These are phyloP conservation scores for Lentinula novae-zelandiae DNA, from an alignment of 1,284 basidiomycete genomes.

Conservation along the genomic window DNA sequence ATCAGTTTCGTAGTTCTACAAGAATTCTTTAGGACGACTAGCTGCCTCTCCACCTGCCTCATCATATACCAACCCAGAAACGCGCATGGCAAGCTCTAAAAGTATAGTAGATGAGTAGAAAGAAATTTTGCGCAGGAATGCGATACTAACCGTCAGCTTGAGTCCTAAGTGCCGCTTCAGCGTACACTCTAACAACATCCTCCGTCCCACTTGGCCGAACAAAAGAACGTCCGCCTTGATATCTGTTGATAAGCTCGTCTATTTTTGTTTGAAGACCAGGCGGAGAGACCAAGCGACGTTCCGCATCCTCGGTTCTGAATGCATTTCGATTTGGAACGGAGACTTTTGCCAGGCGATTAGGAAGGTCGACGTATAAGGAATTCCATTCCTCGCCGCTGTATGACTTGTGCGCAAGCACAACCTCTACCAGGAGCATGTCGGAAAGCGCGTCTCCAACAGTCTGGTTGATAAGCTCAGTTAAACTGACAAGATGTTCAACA, in stretches of 20 bases:
- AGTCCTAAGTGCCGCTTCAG: slow-evolving; percentile 76
- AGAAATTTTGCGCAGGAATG: background rate
- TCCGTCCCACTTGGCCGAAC: slow-evolving; percentile 98
- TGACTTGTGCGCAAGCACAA: slow-evolving; percentile 84
- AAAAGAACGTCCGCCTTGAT: slow-evolving; percentile 86
- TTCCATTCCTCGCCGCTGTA: slow-evolving; percentile 92
- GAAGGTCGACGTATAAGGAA: slow-evolving; percentile 89
- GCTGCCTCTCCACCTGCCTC: slow-evolving; percentile 68
- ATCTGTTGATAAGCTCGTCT: slow-evolving; percentile 79
- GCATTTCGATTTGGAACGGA: slow-evolving; percentile 79
- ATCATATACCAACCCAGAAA: slow-evolving; percentile 82
- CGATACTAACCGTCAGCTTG: slow-evolving; percentile 77
- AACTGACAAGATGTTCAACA: slow-evolving; percentile 70
- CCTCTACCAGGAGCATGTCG: slow-evolving; percentile 95
- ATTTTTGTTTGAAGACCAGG: slow-evolving; percentile 82
- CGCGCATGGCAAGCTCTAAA: slow-evolving; percentile 77
- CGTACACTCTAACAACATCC: slow-evolving; percentile 97
- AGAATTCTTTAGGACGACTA: slow-evolving; percentile 68
- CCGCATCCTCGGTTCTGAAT: slow-evolving; percentile 94
- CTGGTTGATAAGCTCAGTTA: slow-evolving; percentile 92
- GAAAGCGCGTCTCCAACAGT: slow-evolving; percentile 97
- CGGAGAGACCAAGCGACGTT: slow-evolving; percentile 83
- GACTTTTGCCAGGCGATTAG: slow-evolving; percentile 97
- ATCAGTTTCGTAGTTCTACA: slow-evolving; percentile 26
- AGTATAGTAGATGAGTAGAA: slow-evolving; percentile 6